Base-by-base conservation (phyloP, 441 rosid species). In the Eutrema salsugineum region DNA sequence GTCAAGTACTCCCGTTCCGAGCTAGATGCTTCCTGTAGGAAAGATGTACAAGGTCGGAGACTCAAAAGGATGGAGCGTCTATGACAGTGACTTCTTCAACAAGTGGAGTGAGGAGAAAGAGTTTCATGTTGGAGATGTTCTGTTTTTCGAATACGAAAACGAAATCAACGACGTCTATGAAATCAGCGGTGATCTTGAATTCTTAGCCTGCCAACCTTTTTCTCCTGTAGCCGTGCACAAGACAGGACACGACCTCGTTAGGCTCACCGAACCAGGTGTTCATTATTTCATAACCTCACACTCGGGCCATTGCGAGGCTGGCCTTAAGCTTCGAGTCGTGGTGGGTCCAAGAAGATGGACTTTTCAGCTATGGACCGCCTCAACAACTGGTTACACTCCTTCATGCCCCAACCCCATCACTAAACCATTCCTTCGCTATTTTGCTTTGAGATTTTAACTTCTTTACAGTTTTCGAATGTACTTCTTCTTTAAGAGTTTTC, bases 221-320 rank as follows among this genome's bases (percentile, higher is more conserved):
- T 54, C 72, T 17, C 42, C 44, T 16, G 30, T 66, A 7, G 8
- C 62, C 17, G 62, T 40, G 8, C n/a, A 65, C 59, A 36, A 65
- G 47, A 49, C 70, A 0, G 59, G 59, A 48, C 46, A n/a, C 12
- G 60, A 66, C 50, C 39, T 66, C 9, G 22, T 66, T 35, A 66
- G 11, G 8, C 70, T 51, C 5, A 66, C 61, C 3, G 14, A 63
- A 63, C 65, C 53, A 6, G 49, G 49, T 14, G 65, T 40, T 38
- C 48, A 24, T 24, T 60, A 60, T 9, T 60, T 60, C 49, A 60
- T 40, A 39, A 60, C 20, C 19, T 40, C 65, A 14, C 2, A 22
- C 8, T 5, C 49, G 3, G 20, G 61, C 17, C 97, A 85, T 14
- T 64, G 68, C 8, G 28, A 15, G 2, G 66, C 66, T 62, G 66